Percentiles rank a stretch among this genome's conserved stretches.
Conservation (phyloP, 2,329 filamentous ascomycete species). For the Diplodia mutila region DNA sequence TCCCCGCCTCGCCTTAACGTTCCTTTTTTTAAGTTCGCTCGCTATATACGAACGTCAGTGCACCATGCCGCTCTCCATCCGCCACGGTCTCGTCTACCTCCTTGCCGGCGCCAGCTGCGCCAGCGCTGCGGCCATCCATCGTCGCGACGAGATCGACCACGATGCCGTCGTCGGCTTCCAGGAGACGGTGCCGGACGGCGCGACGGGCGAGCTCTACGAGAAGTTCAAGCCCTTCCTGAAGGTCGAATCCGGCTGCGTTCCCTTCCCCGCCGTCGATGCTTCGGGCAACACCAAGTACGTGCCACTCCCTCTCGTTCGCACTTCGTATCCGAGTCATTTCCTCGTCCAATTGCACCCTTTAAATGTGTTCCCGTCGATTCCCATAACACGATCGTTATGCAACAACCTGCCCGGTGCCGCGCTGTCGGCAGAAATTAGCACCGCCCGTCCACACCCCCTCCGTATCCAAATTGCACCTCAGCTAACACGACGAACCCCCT, state of each 20-base stretch:
- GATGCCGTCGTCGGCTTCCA: slow-evolving; percentile 58
- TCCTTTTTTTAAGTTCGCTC: neutral
- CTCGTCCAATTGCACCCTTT: no score
- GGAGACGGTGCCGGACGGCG: slow-evolving; percentile 54
- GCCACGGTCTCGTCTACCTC: slow-evolving; percentile 2
- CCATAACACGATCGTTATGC: no score
- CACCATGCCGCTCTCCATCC: neutral
- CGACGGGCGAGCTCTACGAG: slow-evolving; percentile 52
- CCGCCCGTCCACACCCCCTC: neutral
- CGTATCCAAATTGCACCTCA: neutral
- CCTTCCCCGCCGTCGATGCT: slow-evolving; percentile 64
- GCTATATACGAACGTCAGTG: neutral
- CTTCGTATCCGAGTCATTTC: no score
- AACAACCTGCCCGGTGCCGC: no score
- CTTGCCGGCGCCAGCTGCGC: slow-evolving; percentile 1
- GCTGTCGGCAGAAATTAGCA: no score
- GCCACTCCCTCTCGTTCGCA: no score
- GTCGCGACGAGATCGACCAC: slow-evolving; percentile 49
- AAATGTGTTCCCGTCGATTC: no score
- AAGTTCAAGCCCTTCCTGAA: slow-evolving; percentile 62
- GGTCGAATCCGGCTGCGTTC: slow-evolving; percentile 64
- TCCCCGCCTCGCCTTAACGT: no score
- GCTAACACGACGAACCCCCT: neutral
- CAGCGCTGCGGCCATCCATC: slow-evolving; percentile 31
- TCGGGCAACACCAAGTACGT: slow-evolving; percentile 60